Evolutionary conservation across 2,329 filamentous ascomycete species (phyloP), one percentile per base, ranked within the genome.

Genomic region (Coniochaeta pulveracea): DNA sequence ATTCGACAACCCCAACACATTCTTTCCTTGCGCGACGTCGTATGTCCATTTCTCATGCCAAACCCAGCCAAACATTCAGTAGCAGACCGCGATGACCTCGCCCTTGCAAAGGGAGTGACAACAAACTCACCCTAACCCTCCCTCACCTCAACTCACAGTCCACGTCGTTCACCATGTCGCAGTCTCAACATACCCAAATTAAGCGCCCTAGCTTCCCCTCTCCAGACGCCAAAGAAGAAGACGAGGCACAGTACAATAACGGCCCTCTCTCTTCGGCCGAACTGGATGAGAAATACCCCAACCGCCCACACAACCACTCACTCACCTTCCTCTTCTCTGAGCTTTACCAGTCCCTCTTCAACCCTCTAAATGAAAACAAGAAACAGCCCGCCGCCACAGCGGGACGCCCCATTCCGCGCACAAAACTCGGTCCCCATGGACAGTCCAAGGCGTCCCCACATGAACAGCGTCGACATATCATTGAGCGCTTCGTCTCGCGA

Each of bases 291-390:
- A 48, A 50, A 45, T 93, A 84, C 50, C 85, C 86, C 3, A 78
- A 85, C 47, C 75, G 86, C 3, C 91, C 91, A 4, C 72, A 64
- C 40, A 98, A 96, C 44, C 73, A 81, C 45, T 76, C 76, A 24
- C 75, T 74, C 40, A 95, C 89, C 1, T 62, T 93, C 8, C 74
- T 76, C 5, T 98, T 98, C 50, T 80, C 85, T 38, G 78, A 83
- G 4, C 66, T 98, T 0, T 85, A 81, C 52, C 62, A 69, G 11
- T 67, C 69, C 16, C 67, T 98, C 1, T 96, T 98, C 63, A 80
- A 93, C 45, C 86, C 86, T 0, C 56, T 80, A 6, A 72, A 63
- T 36, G 80, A 89, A 19, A 85, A 85, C 50, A 86, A 81, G 47
- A 88, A 88, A 49, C 76, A 86, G 53, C 75, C 75, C 1, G 57